Evolutionary conservation across 495 filamentous ascomycete genomes (phyloP).

Genomic region (Penicillium chermesinum): DNA sequence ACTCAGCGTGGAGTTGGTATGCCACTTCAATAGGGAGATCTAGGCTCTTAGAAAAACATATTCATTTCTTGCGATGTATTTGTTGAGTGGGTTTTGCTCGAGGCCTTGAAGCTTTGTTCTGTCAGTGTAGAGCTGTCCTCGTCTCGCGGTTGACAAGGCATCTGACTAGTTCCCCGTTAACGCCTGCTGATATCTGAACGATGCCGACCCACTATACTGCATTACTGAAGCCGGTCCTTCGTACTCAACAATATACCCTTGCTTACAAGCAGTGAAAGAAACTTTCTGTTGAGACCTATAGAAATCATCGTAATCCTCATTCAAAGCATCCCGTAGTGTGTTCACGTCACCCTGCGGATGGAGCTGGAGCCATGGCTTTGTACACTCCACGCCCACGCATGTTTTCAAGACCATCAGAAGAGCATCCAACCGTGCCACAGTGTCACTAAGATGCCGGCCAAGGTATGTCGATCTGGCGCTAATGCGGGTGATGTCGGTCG

Average conservation of each 20-base stretch:
- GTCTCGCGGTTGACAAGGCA: not conserved
- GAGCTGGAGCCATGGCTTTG: constrained; percentile 46
- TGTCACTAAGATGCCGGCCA: constrained; percentile 26
- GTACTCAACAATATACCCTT: constrained; percentile 47
- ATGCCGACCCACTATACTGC: not conserved
- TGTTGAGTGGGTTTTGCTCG: too few relatives aligned
- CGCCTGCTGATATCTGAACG: not conserved
- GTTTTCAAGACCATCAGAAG: constrained; percentile 54
- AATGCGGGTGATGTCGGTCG: not conserved
- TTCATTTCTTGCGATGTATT: too few relatives aligned
- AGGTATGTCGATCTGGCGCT: not conserved
- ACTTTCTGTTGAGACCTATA: constrained; percentile 45
- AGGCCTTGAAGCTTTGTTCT: too few relatives aligned
- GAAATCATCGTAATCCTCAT: constrained; percentile 46
- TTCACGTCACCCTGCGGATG: constrained; percentile 42
- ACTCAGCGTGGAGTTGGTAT: not conserved
- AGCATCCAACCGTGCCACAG: constrained; percentile 47
- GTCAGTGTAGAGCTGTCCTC: too few relatives aligned
- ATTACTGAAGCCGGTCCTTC: constrained; percentile 35
- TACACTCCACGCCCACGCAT: constrained; percentile 47
- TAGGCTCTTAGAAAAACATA: too few relatives aligned
- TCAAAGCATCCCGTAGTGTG: constrained; percentile 32
- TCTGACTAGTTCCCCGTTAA: not conserved
- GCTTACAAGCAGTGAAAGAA: constrained; percentile 49
- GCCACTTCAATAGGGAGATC: not conserved